Evolutionary conservation across 2,329 filamentous ascomycete species (phyloP).

Genomic region (Ascochyta koolunga): DNA sequence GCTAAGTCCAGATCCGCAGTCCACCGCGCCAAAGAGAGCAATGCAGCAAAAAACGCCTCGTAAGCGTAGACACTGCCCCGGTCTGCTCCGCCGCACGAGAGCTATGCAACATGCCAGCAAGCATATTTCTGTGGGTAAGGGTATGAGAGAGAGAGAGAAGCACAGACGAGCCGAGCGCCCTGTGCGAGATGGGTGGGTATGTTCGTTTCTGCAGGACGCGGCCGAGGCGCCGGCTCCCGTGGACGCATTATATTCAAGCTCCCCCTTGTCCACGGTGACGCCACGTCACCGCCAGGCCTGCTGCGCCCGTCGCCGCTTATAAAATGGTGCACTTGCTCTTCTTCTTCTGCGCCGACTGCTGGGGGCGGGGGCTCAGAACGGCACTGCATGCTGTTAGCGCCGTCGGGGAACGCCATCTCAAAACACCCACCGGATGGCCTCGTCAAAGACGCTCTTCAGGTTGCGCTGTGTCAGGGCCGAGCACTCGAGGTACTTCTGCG

Average conservation of each 20-base stretch:
- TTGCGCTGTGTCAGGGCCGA: constrained; percentile 96
- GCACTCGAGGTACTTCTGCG: constrained; percentile 97
- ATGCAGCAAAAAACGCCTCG: constrained; percentile 29
- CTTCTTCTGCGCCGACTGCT: constrained; percentile 33
- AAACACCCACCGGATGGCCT: constrained; percentile 84
- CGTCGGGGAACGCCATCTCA: background rate
- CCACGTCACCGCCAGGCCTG: constrained; percentile 25
- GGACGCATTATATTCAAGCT: constrained; percentile 33
- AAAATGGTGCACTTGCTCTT: constrained; percentile 37
- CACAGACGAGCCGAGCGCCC: constrained; percentile 2
- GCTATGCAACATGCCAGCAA: constrained; percentile 27
- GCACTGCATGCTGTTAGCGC: constrained; percentile 40
- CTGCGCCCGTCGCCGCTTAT: constrained; percentile 22
- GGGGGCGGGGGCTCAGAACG: constrained; percentile 50
- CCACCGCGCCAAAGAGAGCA: constrained; percentile 39
- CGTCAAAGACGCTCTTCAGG: constrained; percentile 97
- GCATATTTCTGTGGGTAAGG: constrained; percentile 25
- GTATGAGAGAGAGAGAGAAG: constrained; percentile 17
- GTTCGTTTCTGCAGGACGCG: constrained; percentile 9
- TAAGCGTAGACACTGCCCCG: constrained; percentile 23
- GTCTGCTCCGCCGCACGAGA: constrained; percentile 24
- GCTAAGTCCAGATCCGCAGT: constrained; percentile 31
- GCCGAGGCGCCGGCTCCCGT: constrained; percentile 8
- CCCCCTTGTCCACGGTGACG: constrained; percentile 25
- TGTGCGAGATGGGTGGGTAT: constrained; percentile 14